Base-by-base conservation (phyloP, 78 protist genomes). In the Dictyostelium capitatum region DNA sequence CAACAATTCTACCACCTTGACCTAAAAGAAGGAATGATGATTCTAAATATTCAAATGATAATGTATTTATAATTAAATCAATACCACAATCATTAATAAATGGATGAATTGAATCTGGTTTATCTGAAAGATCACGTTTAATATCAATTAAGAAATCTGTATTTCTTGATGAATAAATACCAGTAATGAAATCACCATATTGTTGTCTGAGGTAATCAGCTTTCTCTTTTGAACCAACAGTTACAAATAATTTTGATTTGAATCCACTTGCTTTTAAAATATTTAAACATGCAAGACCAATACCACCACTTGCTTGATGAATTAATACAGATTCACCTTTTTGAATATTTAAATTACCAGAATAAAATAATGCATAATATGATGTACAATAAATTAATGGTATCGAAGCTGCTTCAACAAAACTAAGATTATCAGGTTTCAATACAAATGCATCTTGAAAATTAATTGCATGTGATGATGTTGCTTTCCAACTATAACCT, bases 261-360 rank as follows among this genome's bases (percentile, higher is more conserved):
- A 72, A 47, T 6, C 97, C 98, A 25, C 73, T 83, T 51, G 47
- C 74, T 80, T 93, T 95, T 32, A 89, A 94, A 30, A 97, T 75
- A 59, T 97, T 89, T 41, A 97, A 50, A 20, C 97, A 97, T 4
- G 98, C 91, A 20, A 97, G 4, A 73, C 98, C 98, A 64, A 97
- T 96, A 23, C 98, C 98, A 43, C 98, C 98, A 3, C 95, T 84
- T 46, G 97, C 97, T 1, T 94, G 89, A 25, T 89, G 95, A 25
- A 97, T 79, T 10, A 97, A 91, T 2, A 97, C 74, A 4, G 89
- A 65, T 41, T 83, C 73, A 17, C 6, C 30, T 10, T 53, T 53
- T 28, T 73, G 77, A 50, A 65, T 47, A 14, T 82, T 79, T 2
- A 37, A 17, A 69, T 69, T 32, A 69, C 90, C 82, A 20, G 70